phyloP scores from a whole-genome alignment of 2,329 filamentous ascomycete genomes.

The Claviceps citrina region DNA sequence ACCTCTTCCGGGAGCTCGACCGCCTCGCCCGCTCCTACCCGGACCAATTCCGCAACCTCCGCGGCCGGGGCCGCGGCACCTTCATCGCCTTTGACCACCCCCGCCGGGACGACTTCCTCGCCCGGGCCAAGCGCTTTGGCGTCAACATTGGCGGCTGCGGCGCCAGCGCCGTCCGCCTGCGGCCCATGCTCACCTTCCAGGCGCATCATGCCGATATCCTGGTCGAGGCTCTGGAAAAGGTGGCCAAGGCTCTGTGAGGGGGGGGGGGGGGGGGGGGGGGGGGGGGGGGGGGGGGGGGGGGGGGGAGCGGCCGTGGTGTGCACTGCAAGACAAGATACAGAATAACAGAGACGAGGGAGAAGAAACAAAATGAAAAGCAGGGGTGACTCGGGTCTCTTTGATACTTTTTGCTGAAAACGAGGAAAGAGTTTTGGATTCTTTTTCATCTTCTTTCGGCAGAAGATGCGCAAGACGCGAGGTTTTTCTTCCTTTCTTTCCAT shows the following conservation, averaged over 20 bases:
- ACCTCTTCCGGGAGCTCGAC: conserved; percentile 59
- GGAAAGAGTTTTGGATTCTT: no score
- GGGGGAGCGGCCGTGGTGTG: no score
- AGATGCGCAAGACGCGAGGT: no score
- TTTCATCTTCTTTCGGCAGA: no score
- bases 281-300: background rate
- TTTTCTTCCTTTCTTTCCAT: no score
- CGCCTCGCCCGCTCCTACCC: conserved; percentile 56
- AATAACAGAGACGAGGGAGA: no score
- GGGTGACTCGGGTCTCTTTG: no score
- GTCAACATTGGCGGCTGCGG: conserved; percentile 82
- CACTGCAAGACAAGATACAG: no score
- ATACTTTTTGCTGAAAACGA: no score
- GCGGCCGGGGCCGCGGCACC: conserved; percentile 76
- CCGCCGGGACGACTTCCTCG: conserved; percentile 62
- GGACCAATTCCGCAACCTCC: conserved; percentile 62
- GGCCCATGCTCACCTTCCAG: conserved; percentile 89
- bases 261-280: no score
- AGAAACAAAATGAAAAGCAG: no score
- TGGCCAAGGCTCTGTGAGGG: conserved; percentile 33
- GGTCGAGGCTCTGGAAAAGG: conserved; percentile 62
- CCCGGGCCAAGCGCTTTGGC: conserved; percentile 62
- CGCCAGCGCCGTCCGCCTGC: conserved; percentile 55
- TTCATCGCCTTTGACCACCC: conserved; percentile 88
- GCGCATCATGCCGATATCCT: conserved; percentile 79